Evolutionary conservation across 2,329 filamentous ascomycete genomes (phyloP).

Genomic region (Penicillium olsonii): DNA sequence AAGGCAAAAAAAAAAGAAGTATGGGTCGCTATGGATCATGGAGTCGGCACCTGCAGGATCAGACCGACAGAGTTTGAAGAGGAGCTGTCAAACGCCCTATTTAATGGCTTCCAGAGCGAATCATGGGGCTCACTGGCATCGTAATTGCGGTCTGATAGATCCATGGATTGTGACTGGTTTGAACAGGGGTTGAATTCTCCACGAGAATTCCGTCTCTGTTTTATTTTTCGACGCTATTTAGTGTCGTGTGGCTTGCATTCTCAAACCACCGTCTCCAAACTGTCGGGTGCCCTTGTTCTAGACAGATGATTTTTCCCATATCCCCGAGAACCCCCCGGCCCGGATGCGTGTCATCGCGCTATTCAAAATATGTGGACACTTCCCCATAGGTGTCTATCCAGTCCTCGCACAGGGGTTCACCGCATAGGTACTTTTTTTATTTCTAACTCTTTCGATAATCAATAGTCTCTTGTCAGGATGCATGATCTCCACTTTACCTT

Average conservation of each 20-base stretch:
- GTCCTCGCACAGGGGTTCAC: slow-evolving; percentile 13
- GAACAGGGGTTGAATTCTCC: not conserved
- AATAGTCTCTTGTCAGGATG: not conserved
- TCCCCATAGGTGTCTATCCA: slow-evolving; percentile 15
- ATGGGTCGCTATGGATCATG: slow-evolving; percentile 2
- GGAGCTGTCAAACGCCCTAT: slow-evolving; percentile 8
- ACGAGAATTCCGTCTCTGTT: not conserved
- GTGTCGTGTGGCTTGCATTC: slow-evolving; percentile 14
- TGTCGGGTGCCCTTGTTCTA: slow-evolving; percentile 8
- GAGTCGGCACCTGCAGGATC: not conserved
- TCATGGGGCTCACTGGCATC: slow-evolving; percentile 3
- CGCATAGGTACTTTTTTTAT: slow-evolving; percentile 1
- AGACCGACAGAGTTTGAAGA: not conserved
- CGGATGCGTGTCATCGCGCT: slow-evolving; percentile 23
- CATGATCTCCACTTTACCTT: not conserved
- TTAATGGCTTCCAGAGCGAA: slow-evolving; percentile 9
- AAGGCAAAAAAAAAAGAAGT: not conserved
- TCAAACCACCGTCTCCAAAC: slow-evolving; percentile 19
- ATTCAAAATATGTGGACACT: slow-evolving; percentile 9
- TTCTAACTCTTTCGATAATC: not conserved
- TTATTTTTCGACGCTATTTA: not conserved
- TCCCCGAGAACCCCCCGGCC: slow-evolving; percentile 5
- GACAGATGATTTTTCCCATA: not conserved
- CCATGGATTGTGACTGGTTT: slow-evolving; percentile 18
- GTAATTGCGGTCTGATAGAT: slow-evolving; percentile 24